A percentile compares a stretch with the other conserved stretches of the same genome.
Conservation (phyloP, 2,329 filamentous ascomycete genomes). For the Colletotrichum sansevieriae region DNA sequence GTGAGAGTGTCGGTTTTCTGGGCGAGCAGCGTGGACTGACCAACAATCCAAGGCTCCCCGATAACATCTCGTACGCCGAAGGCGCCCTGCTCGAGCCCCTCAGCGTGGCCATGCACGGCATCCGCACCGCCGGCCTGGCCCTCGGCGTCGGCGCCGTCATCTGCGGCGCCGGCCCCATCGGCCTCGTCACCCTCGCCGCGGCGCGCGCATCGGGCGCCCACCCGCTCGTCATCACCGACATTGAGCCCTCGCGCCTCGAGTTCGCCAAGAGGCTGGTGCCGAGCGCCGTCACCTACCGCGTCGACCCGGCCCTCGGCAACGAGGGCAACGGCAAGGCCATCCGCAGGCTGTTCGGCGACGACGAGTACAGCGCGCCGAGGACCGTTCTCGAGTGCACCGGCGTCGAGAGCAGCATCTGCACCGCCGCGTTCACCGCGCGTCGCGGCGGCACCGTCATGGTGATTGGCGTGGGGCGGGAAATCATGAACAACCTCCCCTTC, state of each 20-base stretch:
- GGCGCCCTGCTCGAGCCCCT: constrained; percentile 75
- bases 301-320: constrained; percentile 59
- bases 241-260: constrained; percentile 66
- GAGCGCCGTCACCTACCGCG: constrained; percentile 64
- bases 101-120: constrained; percentile 73
- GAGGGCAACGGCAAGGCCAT: constrained; percentile 66
- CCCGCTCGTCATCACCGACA: constrained; percentile 73
- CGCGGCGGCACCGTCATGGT: constrained; percentile 73
- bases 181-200: constrained; percentile 68
- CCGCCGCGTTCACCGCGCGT: constrained; percentile 68
- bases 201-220: constrained; percentile 73
- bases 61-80: constrained; percentile 67
- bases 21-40: constrained; percentile 22
- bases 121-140: constrained; percentile 64
- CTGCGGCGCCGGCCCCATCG: constrained; percentile 75
- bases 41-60: constrained; percentile 60
- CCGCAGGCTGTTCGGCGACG: constrained; percentile 64
- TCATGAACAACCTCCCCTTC: constrained; percentile 76
- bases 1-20: not conserved
- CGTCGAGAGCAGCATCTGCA: constrained; percentile 72
- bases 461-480: constrained; percentile 71
- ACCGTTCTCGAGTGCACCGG: constrained; percentile 76
- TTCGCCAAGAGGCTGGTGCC: constrained; percentile 72
- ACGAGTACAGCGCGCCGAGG: constrained; percentile 69
- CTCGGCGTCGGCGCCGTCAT: constrained; percentile 69